Conservation (phyloP, 1,139 yeast species). For the Scheffersomyces parashehatae region DNA sequence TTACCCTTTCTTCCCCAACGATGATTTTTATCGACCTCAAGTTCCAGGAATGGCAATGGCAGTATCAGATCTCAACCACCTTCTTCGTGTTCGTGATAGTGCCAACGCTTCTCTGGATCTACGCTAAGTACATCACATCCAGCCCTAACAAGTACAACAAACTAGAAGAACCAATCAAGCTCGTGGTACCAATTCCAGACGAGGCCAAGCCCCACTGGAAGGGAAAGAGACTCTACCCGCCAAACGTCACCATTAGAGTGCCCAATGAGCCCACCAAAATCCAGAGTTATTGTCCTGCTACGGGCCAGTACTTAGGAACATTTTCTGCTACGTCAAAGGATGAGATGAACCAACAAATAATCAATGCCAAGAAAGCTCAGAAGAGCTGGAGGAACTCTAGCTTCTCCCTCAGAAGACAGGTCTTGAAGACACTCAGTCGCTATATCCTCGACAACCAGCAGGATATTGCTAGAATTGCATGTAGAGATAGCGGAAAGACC, state of each 20-base stretch:
- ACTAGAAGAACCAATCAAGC: conserved; percentile 47
- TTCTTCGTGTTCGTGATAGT: conserved; percentile 44
- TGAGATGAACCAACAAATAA: conserved; percentile 69
- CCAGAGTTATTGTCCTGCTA: conserved; percentile 93
- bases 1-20: not conserved
- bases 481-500: conserved; percentile 95
- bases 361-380: conserved; percentile 60
- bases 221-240: conserved; percentile 73
- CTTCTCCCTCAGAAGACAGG: conserved; percentile 65
- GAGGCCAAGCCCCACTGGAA: conserved; percentile 93
- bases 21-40: conserved; percentile 50
- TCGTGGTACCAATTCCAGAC: conserved; percentile 67
- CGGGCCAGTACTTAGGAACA: conserved; percentile 83
- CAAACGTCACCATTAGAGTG: conserved; percentile 48
- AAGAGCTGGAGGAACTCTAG: conserved; percentile 56
- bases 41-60: conserved; percentile 48
- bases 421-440: conserved; percentile 68
- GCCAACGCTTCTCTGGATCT: conserved; percentile 39
- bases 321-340: conserved; percentile 60
- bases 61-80: conserved; percentile 49
- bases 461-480: conserved; percentile 84
- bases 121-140: conserved; percentile 38
- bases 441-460: conserved; percentile 82
- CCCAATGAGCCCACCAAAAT: conserved; percentile 64
- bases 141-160: conserved; percentile 46